A percentile compares a stretch with the other conserved stretches of the same genome.
These are phyloP conservation scores for Kazachstania martiniae DNA, from an alignment of 805 yeast genomes.

Conservation along the genomic window DNA sequence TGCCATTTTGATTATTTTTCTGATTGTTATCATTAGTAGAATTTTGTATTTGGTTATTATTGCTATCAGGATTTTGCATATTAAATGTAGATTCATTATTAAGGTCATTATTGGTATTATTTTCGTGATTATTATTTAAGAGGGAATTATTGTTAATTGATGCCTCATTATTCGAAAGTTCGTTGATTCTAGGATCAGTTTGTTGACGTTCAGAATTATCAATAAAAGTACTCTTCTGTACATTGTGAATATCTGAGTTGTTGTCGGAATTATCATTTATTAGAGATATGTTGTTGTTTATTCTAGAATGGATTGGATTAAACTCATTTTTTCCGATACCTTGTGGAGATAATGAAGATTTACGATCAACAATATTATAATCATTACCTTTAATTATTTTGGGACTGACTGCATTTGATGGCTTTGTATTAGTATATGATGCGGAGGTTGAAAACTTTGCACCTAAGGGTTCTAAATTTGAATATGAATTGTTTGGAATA, in stretches of 20 bases:
- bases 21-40: conserved; percentile 8
- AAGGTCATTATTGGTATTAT: conserved; percentile 3
- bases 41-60: conserved; percentile 5
- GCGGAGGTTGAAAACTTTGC: not conserved
- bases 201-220: not conserved
- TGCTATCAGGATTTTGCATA: conserved; percentile 3
- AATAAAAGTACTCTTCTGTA: not conserved
- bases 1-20: conserved; percentile 8
- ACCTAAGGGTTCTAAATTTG: conserved; percentile 1
- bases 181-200: not conserved
- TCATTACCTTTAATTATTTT: no score
- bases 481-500: not conserved
- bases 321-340: not conserved
- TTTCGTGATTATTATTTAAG: conserved; percentile 3
- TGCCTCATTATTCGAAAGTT: not conserved
- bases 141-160: not conserved
- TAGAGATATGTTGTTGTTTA: not conserved
- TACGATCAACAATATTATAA: not conserved
- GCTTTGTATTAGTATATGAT: conserved; percentile 1
- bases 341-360: not conserved
- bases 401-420: not conserved
- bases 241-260: not conserved
- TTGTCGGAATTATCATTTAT: conserved; percentile 1
- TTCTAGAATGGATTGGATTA: not conserved
- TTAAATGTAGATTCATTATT: conserved; percentile 3